Percentiles rank a stretch among this genome's conserved stretches.
phyloP scores from a whole-genome alignment of 2,329 filamentous ascomycete genomes.

The Colletotrichum sp. region DNA sequence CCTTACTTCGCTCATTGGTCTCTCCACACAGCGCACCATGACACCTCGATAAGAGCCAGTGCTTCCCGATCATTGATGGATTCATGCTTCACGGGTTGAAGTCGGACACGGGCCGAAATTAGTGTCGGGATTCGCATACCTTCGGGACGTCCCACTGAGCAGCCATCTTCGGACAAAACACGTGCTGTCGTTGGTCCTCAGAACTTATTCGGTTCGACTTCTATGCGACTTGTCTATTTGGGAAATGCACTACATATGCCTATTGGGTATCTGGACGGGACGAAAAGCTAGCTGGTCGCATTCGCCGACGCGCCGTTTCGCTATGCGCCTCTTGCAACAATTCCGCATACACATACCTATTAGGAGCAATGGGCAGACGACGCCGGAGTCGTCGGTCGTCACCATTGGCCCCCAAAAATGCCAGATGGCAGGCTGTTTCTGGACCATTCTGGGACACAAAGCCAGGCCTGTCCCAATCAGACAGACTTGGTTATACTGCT shows the following conservation, averaged over 20 bases:
- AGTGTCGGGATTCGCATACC: not conserved
- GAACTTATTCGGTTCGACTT: not conserved
- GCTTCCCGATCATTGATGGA: not conserved
- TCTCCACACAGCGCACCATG: not conserved
- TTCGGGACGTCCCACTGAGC: not conserved
- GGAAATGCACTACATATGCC: not conserved
- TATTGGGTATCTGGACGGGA: constrained; percentile 1
- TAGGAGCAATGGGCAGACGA: constrained; percentile 18
- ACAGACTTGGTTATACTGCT: not conserved
- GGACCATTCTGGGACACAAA: constrained; percentile 35
- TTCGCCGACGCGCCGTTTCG: not conserved
- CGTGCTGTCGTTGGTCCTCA: not conserved
- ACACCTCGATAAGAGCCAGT: not conserved
- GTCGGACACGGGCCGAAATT: not conserved
- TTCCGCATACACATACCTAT: constrained; percentile 14
- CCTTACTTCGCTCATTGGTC: not conserved
- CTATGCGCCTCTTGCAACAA: not conserved
- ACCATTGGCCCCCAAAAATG: constrained; percentile 40
- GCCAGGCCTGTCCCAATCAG: constrained; percentile 9
- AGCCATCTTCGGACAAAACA: not conserved
- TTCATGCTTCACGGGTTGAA: not conserved
- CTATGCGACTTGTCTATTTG: constrained; percentile 10
- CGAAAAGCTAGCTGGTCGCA: constrained; percentile 1
- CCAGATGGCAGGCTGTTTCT: constrained; percentile 54
- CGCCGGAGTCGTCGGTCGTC: constrained; percentile 25